phyloP scores from a whole-genome alignment of 2,329 filamentous ascomycete species.

The Fusarium paranaense region DNA sequence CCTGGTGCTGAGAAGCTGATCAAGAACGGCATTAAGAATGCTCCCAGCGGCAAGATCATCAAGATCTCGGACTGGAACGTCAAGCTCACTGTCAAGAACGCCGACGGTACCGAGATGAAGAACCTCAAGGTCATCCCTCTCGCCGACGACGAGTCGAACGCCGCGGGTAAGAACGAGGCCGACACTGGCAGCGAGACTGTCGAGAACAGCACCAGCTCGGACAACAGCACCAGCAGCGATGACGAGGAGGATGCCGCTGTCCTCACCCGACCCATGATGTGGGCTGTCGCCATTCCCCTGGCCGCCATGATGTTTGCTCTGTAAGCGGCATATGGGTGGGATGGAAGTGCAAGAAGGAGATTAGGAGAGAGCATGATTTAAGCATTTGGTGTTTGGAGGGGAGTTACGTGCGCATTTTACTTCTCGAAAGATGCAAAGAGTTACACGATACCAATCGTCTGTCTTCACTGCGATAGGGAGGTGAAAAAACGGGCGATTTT shows the following conservation, averaged over 20 bases:
- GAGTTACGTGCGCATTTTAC: slow-evolving; percentile 21
- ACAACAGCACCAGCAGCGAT: slow-evolving; percentile 32
- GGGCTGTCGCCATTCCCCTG: slow-evolving; percentile 50
- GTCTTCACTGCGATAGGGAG: not conserved
- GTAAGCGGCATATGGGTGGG: slow-evolving; percentile 12
- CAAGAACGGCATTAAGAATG: slow-evolving; percentile 76
- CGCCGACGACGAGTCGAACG: slow-evolving; percentile 58
- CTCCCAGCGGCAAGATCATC: slow-evolving; percentile 76
- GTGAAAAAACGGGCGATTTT: slow-evolving; percentile 8
- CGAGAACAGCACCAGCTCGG: slow-evolving; percentile 32
- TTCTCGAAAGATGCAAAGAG: slow-evolving; percentile 34
- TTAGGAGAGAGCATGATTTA: slow-evolving; percentile 7
- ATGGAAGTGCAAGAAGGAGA: not conserved
- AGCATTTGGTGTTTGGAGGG: slow-evolving; percentile 24
- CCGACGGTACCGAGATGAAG: slow-evolving; percentile 55
- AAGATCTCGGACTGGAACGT: slow-evolving; percentile 74
- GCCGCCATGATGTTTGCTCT: slow-evolving; percentile 51
- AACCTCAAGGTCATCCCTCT: slow-evolving; percentile 62
- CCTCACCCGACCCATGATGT: slow-evolving; percentile 46
- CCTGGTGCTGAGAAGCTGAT: slow-evolving; percentile 78
- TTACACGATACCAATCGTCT: slow-evolving; percentile 30
- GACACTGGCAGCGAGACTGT: slow-evolving; percentile 47
- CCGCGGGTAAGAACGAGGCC: slow-evolving; percentile 56
- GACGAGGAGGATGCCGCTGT: slow-evolving; percentile 46
- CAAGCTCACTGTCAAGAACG: slow-evolving; percentile 54